phyloP scores from a whole-genome alignment of 164 flowering plant species.

The Magnolia kwangsiensis region DNA sequence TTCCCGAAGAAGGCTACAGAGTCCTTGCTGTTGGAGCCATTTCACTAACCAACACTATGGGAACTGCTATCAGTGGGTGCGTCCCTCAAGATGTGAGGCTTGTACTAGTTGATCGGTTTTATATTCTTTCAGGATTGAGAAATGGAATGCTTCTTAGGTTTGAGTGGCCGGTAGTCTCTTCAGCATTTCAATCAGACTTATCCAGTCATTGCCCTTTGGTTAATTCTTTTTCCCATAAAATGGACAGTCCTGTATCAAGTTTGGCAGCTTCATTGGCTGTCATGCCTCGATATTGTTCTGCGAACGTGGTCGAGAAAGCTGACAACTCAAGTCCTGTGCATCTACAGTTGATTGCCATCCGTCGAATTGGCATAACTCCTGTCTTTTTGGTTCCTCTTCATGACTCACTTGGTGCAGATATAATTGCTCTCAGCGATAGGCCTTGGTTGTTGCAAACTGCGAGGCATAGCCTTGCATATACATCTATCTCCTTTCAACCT shows the following conservation, averaged over 20 bases:
- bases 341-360: slow-evolving; percentile 79
- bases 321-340: slow-evolving; percentile 35
- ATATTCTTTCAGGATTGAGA: slow-evolving; percentile 84
- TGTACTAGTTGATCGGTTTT: slow-evolving; percentile 72
- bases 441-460: slow-evolving; percentile 98
- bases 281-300: slow-evolving; percentile 16
- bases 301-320: slow-evolving; percentile 24
- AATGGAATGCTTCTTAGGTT: slow-evolving; percentile 97
- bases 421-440: slow-evolving; percentile 92
- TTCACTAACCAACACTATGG: slow-evolving; percentile 56
- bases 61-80: slow-evolving; percentile 73
- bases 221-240: slow-evolving; percentile 22
- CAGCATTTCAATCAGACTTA: slow-evolving; percentile 22
- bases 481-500: slow-evolving; percentile 89
- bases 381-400: slow-evolving; percentile 83
- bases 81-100: slow-evolving; percentile 96
- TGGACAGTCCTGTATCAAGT: slow-evolving; percentile 18
- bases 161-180: slow-evolving; percentile 69
- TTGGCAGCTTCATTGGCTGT: slow-evolving; percentile 16
- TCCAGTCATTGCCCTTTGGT: slow-evolving; percentile 18
- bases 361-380: slow-evolving; percentile 91
- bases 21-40: slow-evolving; percentile 70
- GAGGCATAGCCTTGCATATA: slow-evolving; percentile 84
- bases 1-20: slow-evolving; percentile 47
- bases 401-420: slow-evolving; percentile 71